Evolutionary conservation across 176 grass and related monocot species (phyloP).

Genomic region (Calamus simplicifolius): DNA sequence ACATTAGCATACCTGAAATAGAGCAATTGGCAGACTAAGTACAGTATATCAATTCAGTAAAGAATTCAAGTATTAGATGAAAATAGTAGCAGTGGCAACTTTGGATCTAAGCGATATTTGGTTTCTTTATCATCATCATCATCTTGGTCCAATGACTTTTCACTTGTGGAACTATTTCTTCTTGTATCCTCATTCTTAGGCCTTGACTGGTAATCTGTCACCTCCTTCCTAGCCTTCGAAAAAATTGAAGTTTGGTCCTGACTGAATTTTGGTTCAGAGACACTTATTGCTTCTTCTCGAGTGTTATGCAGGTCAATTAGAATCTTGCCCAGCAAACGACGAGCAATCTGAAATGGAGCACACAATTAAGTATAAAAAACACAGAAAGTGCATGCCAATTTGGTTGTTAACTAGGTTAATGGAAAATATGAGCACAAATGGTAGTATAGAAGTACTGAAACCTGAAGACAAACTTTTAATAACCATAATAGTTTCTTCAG

Average conservation of each 20-base stretch:
- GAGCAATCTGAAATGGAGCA: slow-evolving; percentile 58
- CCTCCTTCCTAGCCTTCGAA: slow-evolving; percentile 40
- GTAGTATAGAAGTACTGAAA: no score
- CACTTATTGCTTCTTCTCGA: slow-evolving; percentile 61
- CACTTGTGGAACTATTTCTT: slow-evolving; percentile 32
- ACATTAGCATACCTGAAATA: slow-evolving; percentile 90
- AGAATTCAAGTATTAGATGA: slow-evolving; percentile 1
- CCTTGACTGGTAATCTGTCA: slow-evolving; percentile 27
- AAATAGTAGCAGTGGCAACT: slow-evolving; percentile 37
- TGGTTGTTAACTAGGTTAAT: no score
- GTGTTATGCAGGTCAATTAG: slow-evolving; percentile 92
- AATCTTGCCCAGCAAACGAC: slow-evolving; percentile 84
- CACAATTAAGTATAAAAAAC: slow-evolving; percentile 12
- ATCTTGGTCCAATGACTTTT: slow-evolving; percentile 49
- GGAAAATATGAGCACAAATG: no score
- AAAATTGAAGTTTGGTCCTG: slow-evolving; percentile 27
- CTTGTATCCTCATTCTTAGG: slow-evolving; percentile 34
- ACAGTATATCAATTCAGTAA: slow-evolving; percentile 12
- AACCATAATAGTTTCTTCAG: no score
- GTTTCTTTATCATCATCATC: slow-evolving; percentile 75
- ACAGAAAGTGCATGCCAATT: no score
- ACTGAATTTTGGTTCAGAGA: slow-evolving; percentile 39
- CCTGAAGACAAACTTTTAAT: no score
- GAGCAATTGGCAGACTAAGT: slow-evolving; percentile 7
- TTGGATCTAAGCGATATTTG: slow-evolving; percentile 96